Percentiles rank a stretch among this genome's conserved stretches.
Conservation (phyloP, 768 basidiomycete genomes). For the Chalciporus chontae region DNA sequence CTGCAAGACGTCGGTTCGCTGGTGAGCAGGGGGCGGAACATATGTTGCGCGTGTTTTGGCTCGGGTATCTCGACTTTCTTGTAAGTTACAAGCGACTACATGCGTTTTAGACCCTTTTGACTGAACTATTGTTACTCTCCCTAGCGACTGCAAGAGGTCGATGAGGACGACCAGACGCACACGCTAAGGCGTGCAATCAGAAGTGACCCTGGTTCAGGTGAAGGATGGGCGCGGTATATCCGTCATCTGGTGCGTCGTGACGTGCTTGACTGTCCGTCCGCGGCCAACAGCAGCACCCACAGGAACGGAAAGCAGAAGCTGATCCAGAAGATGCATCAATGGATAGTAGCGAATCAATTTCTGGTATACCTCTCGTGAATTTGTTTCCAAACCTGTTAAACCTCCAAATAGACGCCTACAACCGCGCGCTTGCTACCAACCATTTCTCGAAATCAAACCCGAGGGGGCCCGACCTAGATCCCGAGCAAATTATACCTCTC, state of each 20-base stretch:
- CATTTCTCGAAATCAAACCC: conserved; percentile 39
- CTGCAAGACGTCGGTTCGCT: conserved; percentile 53
- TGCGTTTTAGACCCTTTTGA: not conserved
- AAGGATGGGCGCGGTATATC: conserved; percentile 76
- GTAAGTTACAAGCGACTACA: conserved; percentile 39
- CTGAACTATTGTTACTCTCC: conserved; percentile 1
- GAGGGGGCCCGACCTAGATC: conserved; percentile 36
- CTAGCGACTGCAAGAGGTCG: conserved; percentile 37
- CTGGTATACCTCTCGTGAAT: conserved; percentile 16
- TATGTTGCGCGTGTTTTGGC: conserved; percentile 65
- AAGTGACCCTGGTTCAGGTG: conserved; percentile 74
- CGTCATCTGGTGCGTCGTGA: conserved; percentile 55
- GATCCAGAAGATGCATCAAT: conserved; percentile 16
- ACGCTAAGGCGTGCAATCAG: conserved; percentile 56
- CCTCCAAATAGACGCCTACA: conserved; percentile 47
- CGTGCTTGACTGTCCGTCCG: not conserved
- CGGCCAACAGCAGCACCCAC: not conserved
- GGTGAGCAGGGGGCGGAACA: conserved; percentile 57
- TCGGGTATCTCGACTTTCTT: conserved; percentile 64
- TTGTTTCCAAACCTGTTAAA: conserved; percentile 6
- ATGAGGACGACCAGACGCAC: conserved; percentile 39
- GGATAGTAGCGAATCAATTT: conserved; percentile 22
- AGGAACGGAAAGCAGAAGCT: conserved; percentile 21
- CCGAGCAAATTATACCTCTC: conserved; percentile 63
- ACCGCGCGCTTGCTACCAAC: conserved; percentile 51